Evolutionary conservation across 2,329 filamentous ascomycete genomes (phyloP).

Genomic region (Bipolaris bicolor): DNA sequence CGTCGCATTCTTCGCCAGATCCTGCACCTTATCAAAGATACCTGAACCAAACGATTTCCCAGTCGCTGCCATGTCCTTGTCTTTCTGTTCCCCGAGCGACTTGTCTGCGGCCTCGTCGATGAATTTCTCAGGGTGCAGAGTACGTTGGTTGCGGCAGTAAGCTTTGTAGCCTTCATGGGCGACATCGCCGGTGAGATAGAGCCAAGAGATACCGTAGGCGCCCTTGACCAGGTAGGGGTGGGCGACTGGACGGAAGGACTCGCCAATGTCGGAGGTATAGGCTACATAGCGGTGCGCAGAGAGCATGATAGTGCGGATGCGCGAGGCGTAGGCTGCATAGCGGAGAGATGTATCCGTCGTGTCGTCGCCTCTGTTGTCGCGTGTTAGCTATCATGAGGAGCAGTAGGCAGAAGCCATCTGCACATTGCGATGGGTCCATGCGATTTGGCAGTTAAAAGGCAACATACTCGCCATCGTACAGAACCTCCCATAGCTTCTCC

Average conservation of each 20-base stretch:
- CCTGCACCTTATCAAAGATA: conserved; percentile 28
- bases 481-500: conserved; percentile 76
- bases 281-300: conserved; percentile 95
- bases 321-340: conserved; percentile 90
- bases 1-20: conserved; percentile 31
- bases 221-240: conserved; percentile 80
- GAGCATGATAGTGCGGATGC: conserved; percentile 83
- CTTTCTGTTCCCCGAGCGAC: conserved; percentile 39
- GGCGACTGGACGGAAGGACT: conserved; percentile 91
- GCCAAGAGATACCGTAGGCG: conserved; percentile 91
- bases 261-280: conserved; percentile 95
- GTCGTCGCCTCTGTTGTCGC: conserved; percentile 66
- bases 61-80: conserved; percentile 43
- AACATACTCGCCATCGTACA: conserved; percentile 79
- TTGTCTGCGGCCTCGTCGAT: conserved; percentile 17
- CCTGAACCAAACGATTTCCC: conserved; percentile 8
- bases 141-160: conserved; percentile 82
- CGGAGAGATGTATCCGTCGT: conserved; percentile 85
- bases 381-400: conserved; percentile 4
- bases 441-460: not conserved
- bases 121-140: conserved; percentile 68
- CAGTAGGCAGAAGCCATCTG: not conserved
- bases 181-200: conserved; percentile 90
- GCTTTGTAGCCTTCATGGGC: conserved; percentile 93
- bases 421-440: not conserved